Evolutionary conservation across 352 stramenopile genomes (phyloP).

Genomic region (Phytophthora tentaculata): DNA sequence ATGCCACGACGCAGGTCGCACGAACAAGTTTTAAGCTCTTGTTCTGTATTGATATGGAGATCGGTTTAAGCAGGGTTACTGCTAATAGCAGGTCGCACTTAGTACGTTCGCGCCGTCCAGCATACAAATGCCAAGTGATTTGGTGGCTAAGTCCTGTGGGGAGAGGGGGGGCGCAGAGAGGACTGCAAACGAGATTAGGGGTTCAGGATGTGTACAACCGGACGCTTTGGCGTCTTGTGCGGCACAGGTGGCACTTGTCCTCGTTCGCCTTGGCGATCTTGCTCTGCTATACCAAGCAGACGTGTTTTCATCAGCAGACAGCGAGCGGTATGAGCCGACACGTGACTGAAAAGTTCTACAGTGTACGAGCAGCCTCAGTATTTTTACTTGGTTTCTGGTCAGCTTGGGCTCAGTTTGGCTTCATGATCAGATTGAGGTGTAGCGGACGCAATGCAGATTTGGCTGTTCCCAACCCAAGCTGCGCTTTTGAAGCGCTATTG

Average conservation of each 20-base stretch:
- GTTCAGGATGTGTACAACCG: slow-evolving; percentile 33
- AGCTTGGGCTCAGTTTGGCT: too few relatives aligned
- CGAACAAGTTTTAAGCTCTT: background rate
- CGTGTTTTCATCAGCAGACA: background rate
- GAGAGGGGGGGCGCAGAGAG: slow-evolving; percentile 33
- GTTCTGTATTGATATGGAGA: background rate
- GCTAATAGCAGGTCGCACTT: slow-evolving; percentile 16
- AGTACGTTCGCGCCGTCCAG: background rate
- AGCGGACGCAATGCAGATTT: slow-evolving; percentile 5
- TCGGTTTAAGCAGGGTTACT: slow-evolving; percentile 4
- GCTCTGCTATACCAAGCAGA: background rate
- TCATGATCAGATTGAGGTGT: slow-evolving; percentile 17
- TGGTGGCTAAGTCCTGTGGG: slow-evolving; percentile 20
- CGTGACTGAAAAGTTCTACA: too few relatives aligned
- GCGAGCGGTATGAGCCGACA: slow-evolving; percentile 23
- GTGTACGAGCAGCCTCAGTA: too few relatives aligned
- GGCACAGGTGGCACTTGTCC: background rate
- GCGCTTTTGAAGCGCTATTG: background rate
- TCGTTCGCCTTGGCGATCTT: background rate
- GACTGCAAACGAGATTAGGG: slow-evolving; percentile 26
- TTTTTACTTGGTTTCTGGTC: too few relatives aligned
- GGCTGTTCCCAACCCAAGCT: background rate
- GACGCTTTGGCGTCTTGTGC: slow-evolving; percentile 17
- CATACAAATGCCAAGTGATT: slow-evolving; percentile 45
- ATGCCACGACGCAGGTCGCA: slow-evolving; percentile 22